A percentile compares a stretch with the other conserved stretches of the same genome.
These are phyloP conservation scores for Tylopilus orsonianus DNA, from an alignment of 1,284 basidiomycete genomes.

Conservation along the genomic window DNA sequence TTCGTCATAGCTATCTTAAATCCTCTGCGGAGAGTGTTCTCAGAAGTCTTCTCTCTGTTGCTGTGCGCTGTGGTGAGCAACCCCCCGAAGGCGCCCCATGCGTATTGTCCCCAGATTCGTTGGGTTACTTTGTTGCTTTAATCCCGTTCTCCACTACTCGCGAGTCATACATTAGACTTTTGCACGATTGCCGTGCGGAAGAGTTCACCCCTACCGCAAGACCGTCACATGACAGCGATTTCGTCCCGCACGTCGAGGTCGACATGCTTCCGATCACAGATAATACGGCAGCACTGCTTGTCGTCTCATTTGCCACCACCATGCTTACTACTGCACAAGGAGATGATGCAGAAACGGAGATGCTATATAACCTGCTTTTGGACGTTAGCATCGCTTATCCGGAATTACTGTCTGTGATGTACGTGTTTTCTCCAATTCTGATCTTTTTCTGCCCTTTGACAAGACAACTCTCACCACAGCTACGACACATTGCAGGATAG, in stretches of 20 bases:
- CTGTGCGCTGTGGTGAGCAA: conserved; percentile 46
- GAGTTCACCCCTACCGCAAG: conserved; percentile 42
- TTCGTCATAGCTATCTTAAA: conserved; percentile 67
- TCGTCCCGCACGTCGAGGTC: conserved; percentile 55
- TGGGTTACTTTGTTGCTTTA: conserved; percentile 83
- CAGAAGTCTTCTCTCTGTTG: conserved; percentile 56
- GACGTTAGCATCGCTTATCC: conserved; percentile 74
- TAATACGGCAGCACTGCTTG: conserved; percentile 65
- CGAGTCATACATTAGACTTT: conserved; percentile 54
- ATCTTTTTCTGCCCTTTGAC: conserved; percentile 2
- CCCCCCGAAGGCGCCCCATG: conserved; percentile 40
- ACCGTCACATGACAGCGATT: conserved; percentile 45
- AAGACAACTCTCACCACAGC: conserved; percentile 38
- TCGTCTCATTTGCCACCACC: conserved; percentile 73
- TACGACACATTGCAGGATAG: conserved; percentile 80
- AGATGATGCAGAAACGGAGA: conserved; percentile 79
- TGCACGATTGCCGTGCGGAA: conserved; percentile 62
- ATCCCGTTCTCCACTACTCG: conserved; percentile 67
- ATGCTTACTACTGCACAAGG: conserved; percentile 79
- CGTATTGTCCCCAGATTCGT: conserved; percentile 54
- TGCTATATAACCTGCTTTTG: conserved; percentile 75
- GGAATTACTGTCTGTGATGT: conserved; percentile 75
- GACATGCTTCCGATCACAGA: conserved; percentile 67
- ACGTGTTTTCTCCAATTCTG: conserved; percentile 16
- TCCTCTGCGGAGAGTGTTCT: conserved; percentile 59